Evolutionary conservation across 352 stramenopile genomes (phyloP).

Genomic region (Pythium brachiatum): DNA sequence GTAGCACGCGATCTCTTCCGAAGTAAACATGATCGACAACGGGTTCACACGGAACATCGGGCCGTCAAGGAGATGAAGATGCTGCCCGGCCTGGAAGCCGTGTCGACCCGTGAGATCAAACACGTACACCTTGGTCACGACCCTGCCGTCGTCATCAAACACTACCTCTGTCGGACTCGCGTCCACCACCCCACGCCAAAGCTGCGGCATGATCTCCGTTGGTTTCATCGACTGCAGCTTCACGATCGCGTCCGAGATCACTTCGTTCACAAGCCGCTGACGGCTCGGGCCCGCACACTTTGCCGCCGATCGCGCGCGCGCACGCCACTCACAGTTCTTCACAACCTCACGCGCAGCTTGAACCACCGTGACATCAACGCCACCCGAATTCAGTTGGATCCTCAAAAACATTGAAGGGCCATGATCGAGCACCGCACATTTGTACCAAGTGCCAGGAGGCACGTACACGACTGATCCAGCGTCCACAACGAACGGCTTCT

Average conservation of each 20-base stretch:
- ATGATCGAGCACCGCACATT: slow-evolving; percentile 21
- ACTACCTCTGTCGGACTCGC: not conserved
- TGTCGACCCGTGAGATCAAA: slow-evolving; percentile 15
- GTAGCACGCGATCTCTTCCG: slow-evolving; percentile 34
- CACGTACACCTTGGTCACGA: not conserved
- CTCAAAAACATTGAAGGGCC: slow-evolving; percentile 36
- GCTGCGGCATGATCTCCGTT: slow-evolving; percentile 9
- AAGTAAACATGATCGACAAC: slow-evolving; percentile 35
- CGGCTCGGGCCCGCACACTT: not conserved
- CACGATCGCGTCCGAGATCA: not conserved
- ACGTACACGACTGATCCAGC: slow-evolving; percentile 55
- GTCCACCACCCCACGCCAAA: not conserved
- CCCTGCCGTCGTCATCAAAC: not conserved
- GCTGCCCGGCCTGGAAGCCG: slow-evolving; percentile 2
- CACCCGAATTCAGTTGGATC: slow-evolving; percentile 32
- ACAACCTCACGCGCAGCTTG: slow-evolving; percentile 35
- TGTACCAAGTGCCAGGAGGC: slow-evolving; percentile 49
- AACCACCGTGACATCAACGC: slow-evolving; percentile 23
- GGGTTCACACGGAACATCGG: slow-evolving; percentile 50
- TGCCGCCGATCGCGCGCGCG: not conserved
- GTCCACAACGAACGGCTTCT: slow-evolving; percentile 20
- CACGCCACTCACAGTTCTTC: slow-evolving; percentile 6
- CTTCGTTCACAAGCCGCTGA: not conserved
- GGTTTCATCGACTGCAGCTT: slow-evolving; percentile 6
- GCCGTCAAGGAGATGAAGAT: slow-evolving; percentile 33